These are phyloP conservation scores for Plantago lanceolata DNA, from an alignment of 305 asterid genomes.

Conservation along the genomic window DNA sequence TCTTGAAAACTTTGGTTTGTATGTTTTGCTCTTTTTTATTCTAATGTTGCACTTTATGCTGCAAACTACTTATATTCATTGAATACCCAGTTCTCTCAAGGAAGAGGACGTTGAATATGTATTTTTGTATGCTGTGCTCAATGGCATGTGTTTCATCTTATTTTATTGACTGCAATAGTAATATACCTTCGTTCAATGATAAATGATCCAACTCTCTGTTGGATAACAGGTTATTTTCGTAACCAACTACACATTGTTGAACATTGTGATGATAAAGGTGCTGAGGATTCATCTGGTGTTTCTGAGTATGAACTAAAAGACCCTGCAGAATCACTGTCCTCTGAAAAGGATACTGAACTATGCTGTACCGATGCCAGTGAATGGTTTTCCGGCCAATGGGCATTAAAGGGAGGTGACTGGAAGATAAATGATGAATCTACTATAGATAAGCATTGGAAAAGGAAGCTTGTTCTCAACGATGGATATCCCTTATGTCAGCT, in stretches of 20 bases:
- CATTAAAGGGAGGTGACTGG: slow-evolving; percentile 98
- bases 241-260: slow-evolving; percentile 40
- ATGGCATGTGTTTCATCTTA: background rate
- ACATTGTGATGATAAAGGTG: slow-evolving; percentile 33
- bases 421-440: slow-evolving; percentile 74
- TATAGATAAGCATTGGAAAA: slow-evolving; percentile 66
- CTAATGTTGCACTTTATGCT: too few species aligned
- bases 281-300: slow-evolving; percentile 26
- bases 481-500: slow-evolving; percentile 87
- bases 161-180: background rate
- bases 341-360: slow-evolving; percentile 49
- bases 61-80: too few species aligned
- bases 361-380: slow-evolving; percentile 41
- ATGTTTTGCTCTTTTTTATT: too few species aligned
- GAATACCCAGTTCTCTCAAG: too few species aligned
- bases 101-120: background rate
- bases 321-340: slow-evolving; percentile 40
- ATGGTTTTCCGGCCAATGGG: slow-evolving; percentile 71
- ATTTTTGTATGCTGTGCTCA: background rate
- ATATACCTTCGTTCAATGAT: background rate
- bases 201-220: slow-evolving; percentile 15
- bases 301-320: slow-evolving; percentile 38
- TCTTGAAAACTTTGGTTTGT: too few species aligned
- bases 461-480: slow-evolving; percentile 78
- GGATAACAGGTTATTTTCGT: slow-evolving; percentile 43